A percentile compares a stretch with the other conserved stretches of the same genome.
Evolutionary conservation across 2,329 filamentous ascomycete species (phyloP).

Genomic region (Ilyonectria sp.): DNA sequence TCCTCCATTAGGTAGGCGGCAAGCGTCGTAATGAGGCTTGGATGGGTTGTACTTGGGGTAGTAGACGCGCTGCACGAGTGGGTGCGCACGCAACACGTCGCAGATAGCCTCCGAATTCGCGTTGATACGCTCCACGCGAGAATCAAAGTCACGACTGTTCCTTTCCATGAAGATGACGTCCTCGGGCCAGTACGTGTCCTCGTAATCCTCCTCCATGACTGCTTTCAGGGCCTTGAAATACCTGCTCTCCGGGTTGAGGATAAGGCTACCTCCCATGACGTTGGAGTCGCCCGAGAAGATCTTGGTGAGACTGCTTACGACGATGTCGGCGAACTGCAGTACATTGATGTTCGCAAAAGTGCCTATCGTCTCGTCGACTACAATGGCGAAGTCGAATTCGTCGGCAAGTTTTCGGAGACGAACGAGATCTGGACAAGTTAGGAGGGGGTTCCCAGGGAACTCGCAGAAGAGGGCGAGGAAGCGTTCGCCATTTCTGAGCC

Average conservation of each 20-base stretch:
- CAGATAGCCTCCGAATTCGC: conserved; percentile 88
- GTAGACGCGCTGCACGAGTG: conserved; percentile 81
- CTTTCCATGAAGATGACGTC: conserved; percentile 95
- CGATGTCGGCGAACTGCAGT: conserved; percentile 88
- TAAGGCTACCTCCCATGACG: conserved; percentile 91
- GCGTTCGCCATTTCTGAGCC: conserved; percentile 79
- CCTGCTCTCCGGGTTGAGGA: conserved; percentile 75
- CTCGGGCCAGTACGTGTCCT: conserved; percentile 95
- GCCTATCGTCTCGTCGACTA: conserved; percentile 96
- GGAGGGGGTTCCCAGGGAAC: conserved; percentile 92
- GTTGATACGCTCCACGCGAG: conserved; percentile 88
- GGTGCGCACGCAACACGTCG: conserved; percentile 74
- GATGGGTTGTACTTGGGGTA: conserved; percentile 88
- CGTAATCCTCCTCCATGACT: conserved; percentile 76
- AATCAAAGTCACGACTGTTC: conserved; percentile 93
- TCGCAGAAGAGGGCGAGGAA: conserved; percentile 93
- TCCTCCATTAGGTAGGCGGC: conserved; percentile 80
- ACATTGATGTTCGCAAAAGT: conserved; percentile 98
- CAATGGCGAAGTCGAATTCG: conserved; percentile 87
- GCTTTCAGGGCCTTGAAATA: conserved; percentile 81
- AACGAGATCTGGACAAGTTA: conserved; percentile 85
- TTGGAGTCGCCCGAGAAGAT: conserved; percentile 98
- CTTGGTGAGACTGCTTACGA: conserved; percentile 96
- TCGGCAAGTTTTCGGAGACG: conserved; percentile 88
- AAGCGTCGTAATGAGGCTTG: conserved; percentile 82